phyloP scores from a whole-genome alignment of 176 grass and related monocot species.

The Cenchrus fungigraminus region DNA sequence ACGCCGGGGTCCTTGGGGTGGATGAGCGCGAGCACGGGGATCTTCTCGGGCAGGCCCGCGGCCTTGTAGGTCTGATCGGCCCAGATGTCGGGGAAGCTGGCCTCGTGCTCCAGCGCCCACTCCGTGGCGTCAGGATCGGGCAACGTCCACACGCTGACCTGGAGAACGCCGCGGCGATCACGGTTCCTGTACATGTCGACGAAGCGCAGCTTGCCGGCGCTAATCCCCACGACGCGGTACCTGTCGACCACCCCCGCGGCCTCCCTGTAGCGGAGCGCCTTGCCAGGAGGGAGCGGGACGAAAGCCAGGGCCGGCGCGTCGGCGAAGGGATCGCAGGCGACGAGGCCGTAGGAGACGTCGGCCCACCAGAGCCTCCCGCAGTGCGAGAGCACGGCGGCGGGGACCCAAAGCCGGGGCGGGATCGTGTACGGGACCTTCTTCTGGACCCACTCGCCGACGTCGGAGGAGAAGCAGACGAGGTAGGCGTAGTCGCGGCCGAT shows the following conservation, averaged over 20 bases:
- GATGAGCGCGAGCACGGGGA: neutral
- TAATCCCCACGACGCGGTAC: neutral
- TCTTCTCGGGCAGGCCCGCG: neutral
- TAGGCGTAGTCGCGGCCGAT: too few species aligned
- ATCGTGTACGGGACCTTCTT: too few species aligned
- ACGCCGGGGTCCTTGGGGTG: neutral
- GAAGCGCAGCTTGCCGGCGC: neutral
- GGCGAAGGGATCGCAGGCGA: neutral
- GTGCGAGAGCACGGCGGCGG: too few species aligned
- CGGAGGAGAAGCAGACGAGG: too few species aligned
- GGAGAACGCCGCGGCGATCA: neutral
- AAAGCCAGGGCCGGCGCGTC: neutral
- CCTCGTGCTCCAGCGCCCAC: neutral
- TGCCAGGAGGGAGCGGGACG: neutral
- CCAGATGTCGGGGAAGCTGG: neutral
- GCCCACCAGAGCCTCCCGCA: too few species aligned
- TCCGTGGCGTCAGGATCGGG: neutral
- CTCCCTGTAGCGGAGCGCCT: neutral
- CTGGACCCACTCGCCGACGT: too few species aligned
- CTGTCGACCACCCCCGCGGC: neutral
- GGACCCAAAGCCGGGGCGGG: too few species aligned
- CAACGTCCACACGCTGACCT: slow-evolving; percentile 14
- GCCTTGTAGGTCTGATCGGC: neutral
- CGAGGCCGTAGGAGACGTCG: neutral
- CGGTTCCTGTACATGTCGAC: slow-evolving; percentile 17